Evolutionary conservation across 257 asterid species (phyloP).

Genomic region (Solanum clarkiae): DNA sequence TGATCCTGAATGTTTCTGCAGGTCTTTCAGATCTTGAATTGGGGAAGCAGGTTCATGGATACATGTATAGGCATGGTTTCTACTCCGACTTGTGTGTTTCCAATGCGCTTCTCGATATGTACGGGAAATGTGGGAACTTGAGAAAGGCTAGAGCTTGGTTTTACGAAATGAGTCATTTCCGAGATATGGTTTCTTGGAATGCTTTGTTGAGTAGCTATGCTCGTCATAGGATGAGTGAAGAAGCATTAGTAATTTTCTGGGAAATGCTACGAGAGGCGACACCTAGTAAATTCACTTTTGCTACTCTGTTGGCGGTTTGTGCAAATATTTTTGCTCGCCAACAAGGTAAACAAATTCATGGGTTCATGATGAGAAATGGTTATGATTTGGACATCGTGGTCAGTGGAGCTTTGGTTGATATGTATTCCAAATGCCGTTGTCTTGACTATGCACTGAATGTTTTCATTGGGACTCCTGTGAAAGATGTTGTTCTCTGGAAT

Average conservation of each 20-base stretch:
- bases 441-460: slow-evolving; percentile 32
- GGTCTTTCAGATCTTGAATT: slow-evolving; percentile 46
- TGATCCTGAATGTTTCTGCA: slow-evolving; percentile 49
- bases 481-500: slow-evolving; percentile 53
- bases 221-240: slow-evolving; percentile 46
- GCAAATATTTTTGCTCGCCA: slow-evolving; percentile 52
- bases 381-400: slow-evolving; percentile 50
- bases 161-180: slow-evolving; percentile 31
- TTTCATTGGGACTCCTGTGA: slow-evolving; percentile 25
- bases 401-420: slow-evolving; percentile 61
- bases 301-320: slow-evolving; percentile 67
- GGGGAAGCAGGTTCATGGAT: slow-evolving; percentile 79
- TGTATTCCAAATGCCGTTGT: slow-evolving; percentile 73
- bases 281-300: slow-evolving; percentile 61
- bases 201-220: slow-evolving; percentile 49
- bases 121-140: slow-evolving; percentile 67
- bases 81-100: slow-evolving; percentile 30
- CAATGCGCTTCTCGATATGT: slow-evolving; percentile 66
- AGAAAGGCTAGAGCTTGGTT: slow-evolving; percentile 52
- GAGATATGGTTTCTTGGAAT: slow-evolving; percentile 69
- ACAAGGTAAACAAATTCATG: slow-evolving; percentile 67
- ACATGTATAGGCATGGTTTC: slow-evolving; percentile 41
- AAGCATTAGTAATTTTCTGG: slow-evolving; percentile 37
- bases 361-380: slow-evolving; percentile 47
- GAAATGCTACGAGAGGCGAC: slow-evolving; percentile 48